Evolutionary conservation across 108 stramenopile species (phyloP).

Genomic region (Stephanodiscus triporus): DNA sequence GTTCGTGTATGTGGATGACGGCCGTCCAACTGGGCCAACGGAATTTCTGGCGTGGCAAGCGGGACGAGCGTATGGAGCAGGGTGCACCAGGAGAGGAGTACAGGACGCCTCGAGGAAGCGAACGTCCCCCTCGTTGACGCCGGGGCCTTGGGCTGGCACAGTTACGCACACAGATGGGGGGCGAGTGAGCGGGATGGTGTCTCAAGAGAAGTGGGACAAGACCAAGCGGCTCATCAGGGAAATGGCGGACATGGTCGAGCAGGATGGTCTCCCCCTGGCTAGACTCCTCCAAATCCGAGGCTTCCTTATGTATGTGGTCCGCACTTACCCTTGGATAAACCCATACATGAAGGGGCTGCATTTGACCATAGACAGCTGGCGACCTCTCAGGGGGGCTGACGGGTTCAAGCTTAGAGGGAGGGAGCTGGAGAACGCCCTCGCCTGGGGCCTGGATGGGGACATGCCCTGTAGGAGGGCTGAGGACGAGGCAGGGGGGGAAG

Average conservation of each 20-base stretch:
- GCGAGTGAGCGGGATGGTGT: conserved; percentile 9
- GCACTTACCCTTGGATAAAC: conserved; percentile 32
- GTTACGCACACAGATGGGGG: conserved; percentile 35
- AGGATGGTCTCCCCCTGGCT: not conserved
- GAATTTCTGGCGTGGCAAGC: not conserved
- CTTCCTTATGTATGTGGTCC: conserved; percentile 42
- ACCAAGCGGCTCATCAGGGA: not conserved
- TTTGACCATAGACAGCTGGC: conserved; percentile 46
- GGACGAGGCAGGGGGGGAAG: not conserved
- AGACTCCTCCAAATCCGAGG: conserved; percentile 27
- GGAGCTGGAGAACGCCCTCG: not conserved
- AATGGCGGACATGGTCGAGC: not conserved
- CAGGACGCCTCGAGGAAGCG: conserved; percentile 49
- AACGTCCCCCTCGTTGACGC: conserved; percentile 8
- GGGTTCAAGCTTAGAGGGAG: conserved; percentile 37
- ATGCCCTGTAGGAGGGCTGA: not conserved
- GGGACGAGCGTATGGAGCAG: not conserved
- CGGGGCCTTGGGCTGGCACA: conserved; percentile 25
- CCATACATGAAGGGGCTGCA: conserved; percentile 59
- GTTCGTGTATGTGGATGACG: conserved; percentile 40
- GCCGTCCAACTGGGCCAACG: conserved; percentile 1
- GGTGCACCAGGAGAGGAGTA: conserved; percentile 27
- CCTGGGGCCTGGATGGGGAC: conserved; percentile 11
- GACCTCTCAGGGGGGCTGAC: conserved; percentile 24
- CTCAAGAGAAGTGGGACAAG: conserved; percentile 33